Base-by-base conservation (phyloP, 2,329 filamentous ascomycete genomes). In the Apiospora aurea region DNA sequence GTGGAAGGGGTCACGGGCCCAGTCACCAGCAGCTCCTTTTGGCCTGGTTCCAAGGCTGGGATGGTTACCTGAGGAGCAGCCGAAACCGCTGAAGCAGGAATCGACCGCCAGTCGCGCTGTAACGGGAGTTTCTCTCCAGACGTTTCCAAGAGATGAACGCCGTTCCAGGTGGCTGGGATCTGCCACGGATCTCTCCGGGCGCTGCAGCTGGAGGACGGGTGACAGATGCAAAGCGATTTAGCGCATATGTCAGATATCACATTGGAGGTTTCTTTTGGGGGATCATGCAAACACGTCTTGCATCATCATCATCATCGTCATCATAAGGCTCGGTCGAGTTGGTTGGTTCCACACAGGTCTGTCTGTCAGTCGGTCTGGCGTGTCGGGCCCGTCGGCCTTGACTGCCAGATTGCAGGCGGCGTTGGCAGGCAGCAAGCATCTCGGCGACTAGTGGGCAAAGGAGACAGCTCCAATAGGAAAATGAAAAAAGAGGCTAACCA, bases 61-160 rank as follows among this genome's bases (percentile, higher is more conserved):
- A 18, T 11, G 57, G 29, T 24, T 38, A 64, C 57, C 34, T 64
- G 18, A 8, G 57, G 57, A 64, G 57, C 18, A n/a, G 57, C 8
- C 57, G 57, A 64, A 64, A 64, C 57, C 18, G 57, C 18, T 41
- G 57, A 7, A 41, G 18, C 57, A 64, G 13, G 34, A 64, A 11
- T 41, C 29, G 38, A 21, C 18, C 57, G n/a, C 7, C 57, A 11
- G 21, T 38, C 34, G 57, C 38, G 34, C 16, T 64, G 57, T 64
- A 64, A 64, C 57, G 57, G 34, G 57, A n/a, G 57, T 41, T 64
- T 41, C 57, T 64, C 29, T 41, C 34, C n/a, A n/a, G 34, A 64
- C 57, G 57, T 64, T 64, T 64, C 57, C 57, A 64, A 64, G 57
- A 41, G 34, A 41, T n/a, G 57, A 41, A n/a, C 21, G 21, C 7